These are phyloP conservation scores for Taiozyma onychis DNA, from an alignment of 1,139 yeast species.

Conservation along the genomic window DNA sequence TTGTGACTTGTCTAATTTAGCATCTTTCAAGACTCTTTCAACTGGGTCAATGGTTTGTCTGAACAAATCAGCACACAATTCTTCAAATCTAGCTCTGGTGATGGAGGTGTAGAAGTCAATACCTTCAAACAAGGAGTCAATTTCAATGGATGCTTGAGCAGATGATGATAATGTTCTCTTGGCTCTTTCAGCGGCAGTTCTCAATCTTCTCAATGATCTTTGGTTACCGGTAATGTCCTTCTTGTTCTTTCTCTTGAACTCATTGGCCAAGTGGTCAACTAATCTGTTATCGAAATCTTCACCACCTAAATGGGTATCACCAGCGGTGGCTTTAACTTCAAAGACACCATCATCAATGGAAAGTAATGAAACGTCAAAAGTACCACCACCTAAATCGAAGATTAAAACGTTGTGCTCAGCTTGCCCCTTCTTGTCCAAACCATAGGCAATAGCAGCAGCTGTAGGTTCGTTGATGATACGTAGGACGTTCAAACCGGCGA, in stretches of 20 bases:
- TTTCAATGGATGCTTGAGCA: conserved; percentile 78
- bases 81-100: conserved; percentile 89
- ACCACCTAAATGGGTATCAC: conserved; percentile 99
- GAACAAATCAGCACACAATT: conserved; percentile 75
- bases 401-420: conserved; percentile 84
- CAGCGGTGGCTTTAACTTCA: conserved; percentile 96
- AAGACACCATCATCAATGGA: conserved; percentile 94
- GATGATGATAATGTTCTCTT: conserved; percentile 83
- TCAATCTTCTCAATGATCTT: conserved; percentile 78
- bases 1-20: conserved; percentile 69
- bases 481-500: conserved; percentile 90
- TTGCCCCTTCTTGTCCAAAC: conserved; percentile 80
- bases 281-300: conserved; percentile 83
- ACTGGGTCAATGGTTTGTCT: conserved; percentile 80
- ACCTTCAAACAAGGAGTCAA: conserved; percentile 78
- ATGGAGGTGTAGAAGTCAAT: conserved; percentile 73
- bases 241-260: conserved; percentile 79
- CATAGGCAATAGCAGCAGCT: conserved; percentile 98
- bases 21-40: conserved; percentile 75
- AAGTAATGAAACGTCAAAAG: conserved; percentile 91
- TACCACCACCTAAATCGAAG: conserved; percentile 98
- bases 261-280: conserved; percentile 68
- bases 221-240: conserved; percentile 67
- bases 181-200: conserved; percentile 89
- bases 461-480: conserved; percentile 98